Evolutionary conservation across 2,329 filamentous ascomycete species (phyloP).

Genomic region (Venturia oleaginea): DNA sequence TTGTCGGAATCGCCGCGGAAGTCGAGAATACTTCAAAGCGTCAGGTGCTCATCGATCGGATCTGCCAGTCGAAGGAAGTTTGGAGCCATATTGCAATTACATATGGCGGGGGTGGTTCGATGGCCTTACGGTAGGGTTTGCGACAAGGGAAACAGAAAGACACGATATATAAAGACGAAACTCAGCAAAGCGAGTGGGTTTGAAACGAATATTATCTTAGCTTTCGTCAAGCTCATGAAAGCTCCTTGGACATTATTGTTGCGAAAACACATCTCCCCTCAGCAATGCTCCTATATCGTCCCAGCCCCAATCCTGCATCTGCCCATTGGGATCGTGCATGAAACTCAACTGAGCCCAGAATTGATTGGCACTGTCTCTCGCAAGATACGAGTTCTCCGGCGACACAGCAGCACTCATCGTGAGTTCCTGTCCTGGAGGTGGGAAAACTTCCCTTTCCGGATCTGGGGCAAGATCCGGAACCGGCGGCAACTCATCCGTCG

Average conservation of each 20-base stretch:
- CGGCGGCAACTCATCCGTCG: background rate
- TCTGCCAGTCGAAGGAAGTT: background rate
- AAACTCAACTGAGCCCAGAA: conserved; percentile 11
- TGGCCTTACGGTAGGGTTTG: too few species aligned
- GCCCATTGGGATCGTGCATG: conserved; percentile 4
- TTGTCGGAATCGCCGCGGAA: background rate
- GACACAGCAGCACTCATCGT: conserved; percentile 4
- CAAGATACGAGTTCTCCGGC: background rate
- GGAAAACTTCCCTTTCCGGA: background rate
- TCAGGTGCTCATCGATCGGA: background rate
- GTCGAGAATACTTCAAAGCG: background rate
- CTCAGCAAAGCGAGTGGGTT: too few species aligned
- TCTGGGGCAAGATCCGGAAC: background rate
- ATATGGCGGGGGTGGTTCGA: background rate
- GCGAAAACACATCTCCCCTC: background rate
- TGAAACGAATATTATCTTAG: too few species aligned
- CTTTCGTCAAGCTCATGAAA: too few species aligned
- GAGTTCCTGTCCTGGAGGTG: background rate
- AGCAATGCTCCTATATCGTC: conserved; percentile 8
- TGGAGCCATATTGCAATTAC: background rate
- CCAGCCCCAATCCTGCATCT: conserved; percentile 11
- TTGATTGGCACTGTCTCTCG: conserved; percentile 1
- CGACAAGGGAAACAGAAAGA: background rate
- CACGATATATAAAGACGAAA: too few species aligned
- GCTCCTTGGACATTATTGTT: background rate